phyloP scores from a whole-genome alignment of 2,329 filamentous ascomycete genomes.

The Nemania bipapillata region DNA sequence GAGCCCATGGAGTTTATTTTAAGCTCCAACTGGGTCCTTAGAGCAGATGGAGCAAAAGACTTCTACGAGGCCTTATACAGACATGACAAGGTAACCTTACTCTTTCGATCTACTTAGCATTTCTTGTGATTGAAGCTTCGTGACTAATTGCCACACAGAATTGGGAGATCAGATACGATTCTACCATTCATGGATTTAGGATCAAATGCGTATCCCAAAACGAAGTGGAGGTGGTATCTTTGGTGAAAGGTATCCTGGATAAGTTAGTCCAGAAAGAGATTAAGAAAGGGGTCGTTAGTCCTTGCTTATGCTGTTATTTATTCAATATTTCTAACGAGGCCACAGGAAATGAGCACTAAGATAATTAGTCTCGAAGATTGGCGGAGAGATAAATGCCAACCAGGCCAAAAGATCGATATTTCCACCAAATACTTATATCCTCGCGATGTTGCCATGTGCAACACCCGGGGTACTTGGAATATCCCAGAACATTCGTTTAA shows the following conservation, averaged over 20 bases:
- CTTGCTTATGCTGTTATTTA: not conserved
- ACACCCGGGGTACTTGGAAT: slow-evolving; percentile 33
- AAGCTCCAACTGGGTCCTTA: slow-evolving; percentile 41
- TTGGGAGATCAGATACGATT: slow-evolving; percentile 34
- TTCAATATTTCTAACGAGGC: not conserved
- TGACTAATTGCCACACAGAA: slow-evolving; percentile 30
- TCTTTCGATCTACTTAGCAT: not conserved
- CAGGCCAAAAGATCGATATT: not conserved
- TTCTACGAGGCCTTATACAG: slow-evolving; percentile 37
- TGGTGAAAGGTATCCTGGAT: slow-evolving; percentile 25
- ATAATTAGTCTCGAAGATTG: slow-evolving; percentile 24
- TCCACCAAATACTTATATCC: slow-evolving; percentile 35
- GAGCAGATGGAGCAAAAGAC: slow-evolving; percentile 35
- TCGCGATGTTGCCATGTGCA: slow-evolving; percentile 30
- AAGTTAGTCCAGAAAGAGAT: slow-evolving; percentile 23
- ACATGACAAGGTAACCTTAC: slow-evolving; percentile 27
- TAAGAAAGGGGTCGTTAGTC: slow-evolving; percentile 26
- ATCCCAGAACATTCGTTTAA: slow-evolving; percentile 24
- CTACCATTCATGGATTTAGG: slow-evolving; percentile 22
- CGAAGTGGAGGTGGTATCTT: slow-evolving; percentile 21
- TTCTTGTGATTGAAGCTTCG: not conserved
- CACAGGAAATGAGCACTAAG: slow-evolving; percentile 16
- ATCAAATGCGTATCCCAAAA: slow-evolving; percentile 30
- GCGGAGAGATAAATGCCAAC: slow-evolving; percentile 9
- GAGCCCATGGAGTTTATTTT: slow-evolving; percentile 40